Percentiles rank a stretch among this genome's conserved stretches.
Evolutionary conservation across 805 yeast species (phyloP).

Genomic region (Candida germanica): DNA sequence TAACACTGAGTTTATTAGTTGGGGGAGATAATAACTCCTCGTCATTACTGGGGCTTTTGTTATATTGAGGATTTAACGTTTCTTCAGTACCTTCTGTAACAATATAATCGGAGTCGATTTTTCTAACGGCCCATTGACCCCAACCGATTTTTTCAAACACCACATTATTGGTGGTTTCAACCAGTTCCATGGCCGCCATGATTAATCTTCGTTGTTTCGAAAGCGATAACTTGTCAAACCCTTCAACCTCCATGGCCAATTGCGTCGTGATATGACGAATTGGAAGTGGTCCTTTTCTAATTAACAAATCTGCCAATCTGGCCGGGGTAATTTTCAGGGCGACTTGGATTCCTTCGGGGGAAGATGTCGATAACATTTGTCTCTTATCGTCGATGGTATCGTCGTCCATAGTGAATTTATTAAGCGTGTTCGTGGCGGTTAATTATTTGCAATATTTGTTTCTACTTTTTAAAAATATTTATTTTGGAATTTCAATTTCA

Average conservation of each 20-base stretch:
- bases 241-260: conserved; percentile 67
- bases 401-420: conserved; percentile 1
- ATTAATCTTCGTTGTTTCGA: conserved; percentile 89
- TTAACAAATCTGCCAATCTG: conserved; percentile 64
- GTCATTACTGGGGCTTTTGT: background rate
- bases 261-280: conserved; percentile 86
- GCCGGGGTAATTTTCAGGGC: conserved; percentile 83
- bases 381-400: background rate
- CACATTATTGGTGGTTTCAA: conserved; percentile 56
- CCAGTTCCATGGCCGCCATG: conserved; percentile 82
- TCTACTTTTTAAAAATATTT: background rate
- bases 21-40: background rate
- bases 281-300: conserved; percentile 81
- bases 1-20: conserved; percentile 17
- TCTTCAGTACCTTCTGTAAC: conserved; percentile 44
- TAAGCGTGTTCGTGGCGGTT: background rate
- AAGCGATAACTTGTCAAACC: conserved; percentile 74
- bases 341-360: conserved; percentile 85
- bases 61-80: background rate
- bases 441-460: background rate
- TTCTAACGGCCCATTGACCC: conserved; percentile 94
- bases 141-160: conserved; percentile 92
- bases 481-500: conserved; percentile 1
- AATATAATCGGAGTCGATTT: conserved; percentile 43
- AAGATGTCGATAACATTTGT: conserved; percentile 59